These are phyloP conservation scores for Podaxis sp. DNA, from an alignment of 768 basidiomycete genomes.

Conservation along the genomic window DNA sequence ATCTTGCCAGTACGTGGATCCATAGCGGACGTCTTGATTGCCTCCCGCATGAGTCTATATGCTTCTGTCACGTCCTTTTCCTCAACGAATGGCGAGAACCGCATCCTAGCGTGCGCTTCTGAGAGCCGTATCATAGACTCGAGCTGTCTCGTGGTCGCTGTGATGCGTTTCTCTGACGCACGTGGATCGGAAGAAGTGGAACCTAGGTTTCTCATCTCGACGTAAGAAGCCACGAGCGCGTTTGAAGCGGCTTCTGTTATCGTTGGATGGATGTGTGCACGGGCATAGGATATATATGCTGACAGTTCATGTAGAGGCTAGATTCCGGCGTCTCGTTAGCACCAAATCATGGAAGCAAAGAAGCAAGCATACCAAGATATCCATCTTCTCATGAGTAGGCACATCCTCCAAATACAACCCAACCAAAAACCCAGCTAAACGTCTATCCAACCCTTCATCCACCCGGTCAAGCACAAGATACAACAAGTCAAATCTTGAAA, in stretches of 20 bases:
- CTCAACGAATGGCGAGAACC: slow-evolving; percentile 86
- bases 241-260: slow-evolving; percentile 84
- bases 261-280: slow-evolving; percentile 79
- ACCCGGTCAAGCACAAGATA: slow-evolving; percentile 96
- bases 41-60: slow-evolving; percentile 92
- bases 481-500: slow-evolving; percentile 95
- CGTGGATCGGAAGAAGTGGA: slow-evolving; percentile 64
- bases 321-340: background rate
- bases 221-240: slow-evolving; percentile 87
- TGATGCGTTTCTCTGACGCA: slow-evolving; percentile 89
- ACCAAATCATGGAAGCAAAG: background rate
- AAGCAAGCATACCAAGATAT: slow-evolving; percentile 63
- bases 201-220: slow-evolving; percentile 91
- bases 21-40: slow-evolving; percentile 91
- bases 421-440: slow-evolving; percentile 90
- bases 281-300: slow-evolving; percentile 92
- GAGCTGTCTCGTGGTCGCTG: slow-evolving; percentile 95
- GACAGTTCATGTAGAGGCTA: slow-evolving; percentile 90
- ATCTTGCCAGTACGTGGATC: slow-evolving; percentile 97
- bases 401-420: slow-evolving; percentile 91
- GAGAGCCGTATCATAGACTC: slow-evolving; percentile 96
- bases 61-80: slow-evolving; percentile 88
- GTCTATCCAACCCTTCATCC: slow-evolving; percentile 84
- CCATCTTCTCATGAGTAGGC: slow-evolving; percentile 62
- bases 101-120: slow-evolving; percentile 97